Evolutionary conservation across 495 filamentous ascomycete species (phyloP).

Genomic region (Podospora pseudoanserina): DNA sequence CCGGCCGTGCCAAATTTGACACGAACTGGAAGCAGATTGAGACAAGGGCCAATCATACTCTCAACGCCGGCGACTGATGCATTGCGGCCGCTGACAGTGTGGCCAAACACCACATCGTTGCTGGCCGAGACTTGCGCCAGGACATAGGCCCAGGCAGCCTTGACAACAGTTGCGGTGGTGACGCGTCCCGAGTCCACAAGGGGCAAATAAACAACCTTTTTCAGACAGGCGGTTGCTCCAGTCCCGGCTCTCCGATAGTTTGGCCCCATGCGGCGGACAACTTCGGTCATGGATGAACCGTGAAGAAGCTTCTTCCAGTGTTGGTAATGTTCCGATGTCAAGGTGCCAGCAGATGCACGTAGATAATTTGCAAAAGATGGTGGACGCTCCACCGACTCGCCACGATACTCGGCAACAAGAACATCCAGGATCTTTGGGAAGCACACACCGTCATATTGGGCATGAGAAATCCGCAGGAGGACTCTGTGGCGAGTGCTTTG

Average conservation of each 20-base stretch:
- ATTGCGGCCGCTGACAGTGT: constrained; percentile 55
- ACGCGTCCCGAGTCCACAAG: constrained; percentile 32
- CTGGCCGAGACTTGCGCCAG: constrained; percentile 45
- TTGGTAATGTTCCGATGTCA: constrained; percentile 34
- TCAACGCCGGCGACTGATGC: constrained; percentile 50
- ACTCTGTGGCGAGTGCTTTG: constrained; percentile 48
- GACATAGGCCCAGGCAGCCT: constrained; percentile 55
- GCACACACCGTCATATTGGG: constrained; percentile 65
- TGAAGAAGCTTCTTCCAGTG: constrained; percentile 53
- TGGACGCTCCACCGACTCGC: constrained; percentile 40
- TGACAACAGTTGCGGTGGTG: constrained; percentile 51
- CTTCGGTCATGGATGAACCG: constrained; percentile 45
- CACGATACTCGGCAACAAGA: constrained; percentile 52
- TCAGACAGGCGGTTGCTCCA: constrained; percentile 7
- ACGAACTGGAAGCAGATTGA: constrained; percentile 58
- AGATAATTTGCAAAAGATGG: constrained; percentile 55
- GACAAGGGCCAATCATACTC: constrained; percentile 45
- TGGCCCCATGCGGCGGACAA: constrained; percentile 20
- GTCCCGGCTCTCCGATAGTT: constrained; percentile 2
- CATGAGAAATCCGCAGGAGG: constrained; percentile 61
- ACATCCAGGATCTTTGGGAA: constrained; percentile 54
- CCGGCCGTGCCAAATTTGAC: constrained; percentile 40
- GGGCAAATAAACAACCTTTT: constrained; percentile 19
- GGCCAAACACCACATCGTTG: constrained; percentile 53
- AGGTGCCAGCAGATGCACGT: constrained; percentile 44